These are phyloP conservation scores for Hypoxylon lienhwacheense DNA, from an alignment of 495 filamentous ascomycete species.

Conservation along the genomic window DNA sequence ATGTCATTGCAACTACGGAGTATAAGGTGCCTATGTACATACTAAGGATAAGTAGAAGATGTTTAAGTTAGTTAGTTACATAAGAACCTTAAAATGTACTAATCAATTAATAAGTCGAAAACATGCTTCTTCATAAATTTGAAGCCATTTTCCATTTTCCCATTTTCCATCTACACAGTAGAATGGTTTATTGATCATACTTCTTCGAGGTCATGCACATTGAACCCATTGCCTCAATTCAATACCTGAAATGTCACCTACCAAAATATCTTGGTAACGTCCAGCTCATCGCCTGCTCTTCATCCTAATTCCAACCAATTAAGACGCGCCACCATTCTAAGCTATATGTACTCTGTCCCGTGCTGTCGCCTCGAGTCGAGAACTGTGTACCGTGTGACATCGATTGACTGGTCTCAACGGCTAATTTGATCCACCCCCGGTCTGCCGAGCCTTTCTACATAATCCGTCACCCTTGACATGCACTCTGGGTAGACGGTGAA, in stretches of 20 bases:
- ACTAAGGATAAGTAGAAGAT: background rate
- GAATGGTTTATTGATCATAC: slow-evolving; percentile 1
- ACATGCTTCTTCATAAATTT: no score
- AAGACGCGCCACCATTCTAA: slow-evolving; percentile 31
- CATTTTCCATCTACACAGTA: no score
- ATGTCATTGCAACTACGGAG: slow-evolving; percentile 17
- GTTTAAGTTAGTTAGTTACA: no score
- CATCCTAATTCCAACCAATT: slow-evolving; percentile 19
- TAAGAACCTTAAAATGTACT: no score
- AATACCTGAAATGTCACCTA: slow-evolving; percentile 5
- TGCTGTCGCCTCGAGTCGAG: slow-evolving; percentile 18
- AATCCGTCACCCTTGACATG: slow-evolving; percentile 7
- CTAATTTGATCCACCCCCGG: slow-evolving; percentile 25
- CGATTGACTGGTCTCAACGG: slow-evolving; percentile 19
- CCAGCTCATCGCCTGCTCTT: slow-evolving; percentile 14
- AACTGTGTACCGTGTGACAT: slow-evolving; percentile 35
- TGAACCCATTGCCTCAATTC: background rate
- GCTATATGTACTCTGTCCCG: slow-evolving; percentile 19
- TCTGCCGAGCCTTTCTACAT: slow-evolving; percentile 10
- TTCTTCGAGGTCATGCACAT: slow-evolving; percentile 19
- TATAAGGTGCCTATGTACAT: background rate
- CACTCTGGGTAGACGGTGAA: no score
- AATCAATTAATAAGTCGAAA: no score
- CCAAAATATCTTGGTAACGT: background rate
- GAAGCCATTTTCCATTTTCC: no score